Evolutionary conservation across 78 protist genomes (phyloP), one percentile per base, ranked within the genome.

Genomic region (Anaeramoeba flamelloides): DNA sequence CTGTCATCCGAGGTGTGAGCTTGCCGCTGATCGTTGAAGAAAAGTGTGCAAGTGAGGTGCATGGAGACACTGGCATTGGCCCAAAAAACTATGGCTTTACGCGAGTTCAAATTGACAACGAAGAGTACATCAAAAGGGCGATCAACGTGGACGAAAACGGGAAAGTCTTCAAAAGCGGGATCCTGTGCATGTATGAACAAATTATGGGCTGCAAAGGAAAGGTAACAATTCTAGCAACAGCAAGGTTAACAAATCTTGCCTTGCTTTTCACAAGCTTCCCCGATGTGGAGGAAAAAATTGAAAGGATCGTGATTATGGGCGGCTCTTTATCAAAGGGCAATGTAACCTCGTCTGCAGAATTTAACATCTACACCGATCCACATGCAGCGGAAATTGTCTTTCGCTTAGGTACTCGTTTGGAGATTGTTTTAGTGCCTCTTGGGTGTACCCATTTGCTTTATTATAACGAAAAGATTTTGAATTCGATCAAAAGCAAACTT

Each of bases 381-480:
- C 92, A 89, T 32, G 89, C 93, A 36, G 89, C 91, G 0, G 77
- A 69, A 34, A 90, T 90, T 0, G 93, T 91, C 1, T 79, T 1
- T 38, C 1, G 34, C 34, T 85, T 82, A 37, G 92, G 76, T 12
- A 38, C 76, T 4, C 87, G 94, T 33, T 79, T 90, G 1, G 64
- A 75, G n/a, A n/a, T 92, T 0, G 12, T 76, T 4, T 87, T 90
- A 94, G 94, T 91, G 22, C 94, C 95, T 12, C 41, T 92, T 8
- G 94, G 91, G 37, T 89, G 89, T 30, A 89, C 89, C 17, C 86
- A 90, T 75, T n/a, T n/a, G n/a, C n/a, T n/a, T n/a, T n/a, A n/a
- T n/a, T n/a, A n/a, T n/a, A n/a, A n/a, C n/a, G n/a, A n/a, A n/a
- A n/a, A n/a, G n/a, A n/a, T n/a, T n/a, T n/a, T n/a, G n/a, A n/a